These are phyloP conservation scores for Coniochaeta sp. DNA, from an alignment of 2,329 filamentous ascomycete species.

Conservation along the genomic window DNA sequence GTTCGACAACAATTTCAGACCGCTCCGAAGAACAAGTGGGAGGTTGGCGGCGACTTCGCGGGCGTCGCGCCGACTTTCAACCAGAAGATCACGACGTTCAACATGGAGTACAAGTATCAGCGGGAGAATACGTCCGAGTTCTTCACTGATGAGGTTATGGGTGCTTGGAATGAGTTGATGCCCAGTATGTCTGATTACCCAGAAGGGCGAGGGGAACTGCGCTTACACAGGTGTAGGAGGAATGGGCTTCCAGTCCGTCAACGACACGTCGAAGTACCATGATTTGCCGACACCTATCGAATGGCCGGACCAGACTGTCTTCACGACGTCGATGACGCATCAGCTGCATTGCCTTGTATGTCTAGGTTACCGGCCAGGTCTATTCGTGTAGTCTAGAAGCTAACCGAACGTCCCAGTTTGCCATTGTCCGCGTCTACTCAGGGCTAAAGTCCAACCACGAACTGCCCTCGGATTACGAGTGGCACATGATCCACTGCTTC, in stretches of 20 bases:
- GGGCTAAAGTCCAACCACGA: constrained; percentile 29
- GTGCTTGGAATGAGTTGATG: constrained; percentile 28
- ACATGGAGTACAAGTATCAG: constrained; percentile 25
- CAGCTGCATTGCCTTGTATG: constrained; percentile 27
- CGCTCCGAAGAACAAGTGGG: constrained; percentile 16
- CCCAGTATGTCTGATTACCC: too few relatives aligned
- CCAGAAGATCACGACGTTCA: constrained; percentile 24
- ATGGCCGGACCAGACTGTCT: constrained; percentile 26
- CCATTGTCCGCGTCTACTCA: constrained; percentile 36
- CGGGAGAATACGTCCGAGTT: constrained; percentile 28
- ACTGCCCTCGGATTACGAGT: constrained; percentile 35
- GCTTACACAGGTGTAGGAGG: constrained; percentile 15
- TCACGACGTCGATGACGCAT: constrained; percentile 28
- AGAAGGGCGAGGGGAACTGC: too few relatives aligned
- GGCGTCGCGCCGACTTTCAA: constrained; percentile 22
- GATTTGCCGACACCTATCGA: constrained; percentile 26
- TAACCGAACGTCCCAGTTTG: constrained; percentile 19
- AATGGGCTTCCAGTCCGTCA: constrained; percentile 29
- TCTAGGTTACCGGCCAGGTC: too few relatives aligned
- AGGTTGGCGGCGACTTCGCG: constrained; percentile 29
- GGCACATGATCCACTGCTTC: constrained; percentile 43
- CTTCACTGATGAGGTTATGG: constrained; percentile 25
- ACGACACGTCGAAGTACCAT: constrained; percentile 27
- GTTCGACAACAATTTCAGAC: constrained; percentile 22
- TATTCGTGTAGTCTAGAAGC: too few relatives aligned